Conservation (phyloP, 306 rosid species). For the Vicia sativa region DNA sequence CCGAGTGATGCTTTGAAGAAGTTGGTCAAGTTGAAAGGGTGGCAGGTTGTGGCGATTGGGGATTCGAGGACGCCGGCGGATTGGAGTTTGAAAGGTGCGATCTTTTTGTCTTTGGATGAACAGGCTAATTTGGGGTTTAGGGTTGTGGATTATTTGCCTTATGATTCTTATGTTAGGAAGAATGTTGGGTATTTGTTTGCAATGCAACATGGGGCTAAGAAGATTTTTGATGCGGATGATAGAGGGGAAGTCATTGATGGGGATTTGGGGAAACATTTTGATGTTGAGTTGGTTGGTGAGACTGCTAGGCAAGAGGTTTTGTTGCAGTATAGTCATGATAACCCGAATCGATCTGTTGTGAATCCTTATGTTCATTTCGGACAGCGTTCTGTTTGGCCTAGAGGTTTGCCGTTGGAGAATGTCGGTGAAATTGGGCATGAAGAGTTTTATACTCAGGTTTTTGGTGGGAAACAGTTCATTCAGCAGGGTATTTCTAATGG, state of each 20-base stretch:
- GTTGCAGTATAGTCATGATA: slow-evolving; percentile 86
- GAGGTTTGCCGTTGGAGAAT: slow-evolving; percentile 93
- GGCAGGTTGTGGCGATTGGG: slow-evolving; percentile 95
- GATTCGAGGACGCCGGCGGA: slow-evolving; percentile 79
- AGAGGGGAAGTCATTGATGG: slow-evolving; percentile 87
- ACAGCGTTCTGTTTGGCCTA: slow-evolving; percentile 97
- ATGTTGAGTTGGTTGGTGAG: slow-evolving; percentile 81
- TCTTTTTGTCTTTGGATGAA: slow-evolving; percentile 81
- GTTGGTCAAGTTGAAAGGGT: slow-evolving; percentile 72
- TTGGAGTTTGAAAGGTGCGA: slow-evolving; percentile 90
- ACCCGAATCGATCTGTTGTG: slow-evolving; percentile 74
- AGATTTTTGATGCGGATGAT: slow-evolving; percentile 91
- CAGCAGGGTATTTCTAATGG: slow-evolving; percentile 96
- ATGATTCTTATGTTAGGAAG: slow-evolving; percentile 88
- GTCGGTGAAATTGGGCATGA: slow-evolving; percentile 90
- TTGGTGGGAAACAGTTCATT: slow-evolving; percentile 91
- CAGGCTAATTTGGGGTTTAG: slow-evolving; percentile 83
- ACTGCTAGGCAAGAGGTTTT: slow-evolving; percentile 83
- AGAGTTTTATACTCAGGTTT: slow-evolving; percentile 82
- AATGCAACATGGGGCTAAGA: slow-evolving; percentile 92
- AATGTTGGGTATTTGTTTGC: slow-evolving; percentile 93
- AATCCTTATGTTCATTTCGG: slow-evolving; percentile 97
- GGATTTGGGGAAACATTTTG: slow-evolving; percentile 92
- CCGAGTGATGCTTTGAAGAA: slow-evolving; percentile 69
- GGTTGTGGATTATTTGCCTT: slow-evolving; percentile 81